A percentile compares a stretch with the other conserved stretches of the same genome.
These are phyloP conservation scores for Onygena corvina DNA, from an alignment of 2,329 filamentous ascomycete species.

Conservation along the genomic window DNA sequence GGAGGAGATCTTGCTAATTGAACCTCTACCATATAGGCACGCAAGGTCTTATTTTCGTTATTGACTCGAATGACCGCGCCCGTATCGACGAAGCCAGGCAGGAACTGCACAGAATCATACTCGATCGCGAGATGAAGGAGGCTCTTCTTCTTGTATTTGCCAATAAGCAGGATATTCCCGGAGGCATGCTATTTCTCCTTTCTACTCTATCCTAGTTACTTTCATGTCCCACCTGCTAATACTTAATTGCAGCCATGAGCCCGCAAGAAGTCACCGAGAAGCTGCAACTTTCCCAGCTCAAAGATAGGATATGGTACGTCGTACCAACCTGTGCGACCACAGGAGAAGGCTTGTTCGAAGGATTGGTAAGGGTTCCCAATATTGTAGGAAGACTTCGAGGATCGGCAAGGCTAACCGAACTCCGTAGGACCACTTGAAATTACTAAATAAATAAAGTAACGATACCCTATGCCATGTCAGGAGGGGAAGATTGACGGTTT, in stretches of 20 bases:
- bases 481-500: conserved; percentile 1
- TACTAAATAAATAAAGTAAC: conserved; percentile 7
- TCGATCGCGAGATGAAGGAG: conserved; percentile 96
- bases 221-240: background rate
- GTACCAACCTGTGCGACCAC: conserved; percentile 72
- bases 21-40: conserved; percentile 48
- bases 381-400: background rate
- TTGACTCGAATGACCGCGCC: conserved; percentile 84
- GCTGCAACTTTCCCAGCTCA: conserved; percentile 62
- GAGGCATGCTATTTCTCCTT: conserved; percentile 42
- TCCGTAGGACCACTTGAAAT: background rate
- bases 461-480: background rate
- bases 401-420: background rate
- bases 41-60: conserved; percentile 96
- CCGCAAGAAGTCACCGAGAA: conserved; percentile 68
- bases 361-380: conserved; percentile 43
- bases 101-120: conserved; percentile 93
- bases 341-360: conserved; percentile 69
- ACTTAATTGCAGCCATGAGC: conserved; percentile 50
- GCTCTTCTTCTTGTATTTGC: conserved; percentile 89
- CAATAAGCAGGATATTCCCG: conserved; percentile 93
- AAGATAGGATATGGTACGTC: conserved; percentile 76
- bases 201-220: background rate
- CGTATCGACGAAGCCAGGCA: conserved; percentile 87
- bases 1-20: background rate